Percentiles rank a stretch among this genome's conserved stretches.
Conservation (phyloP, 2,329 filamentous ascomycete species). For the Cladophialophora exuberans region DNA sequence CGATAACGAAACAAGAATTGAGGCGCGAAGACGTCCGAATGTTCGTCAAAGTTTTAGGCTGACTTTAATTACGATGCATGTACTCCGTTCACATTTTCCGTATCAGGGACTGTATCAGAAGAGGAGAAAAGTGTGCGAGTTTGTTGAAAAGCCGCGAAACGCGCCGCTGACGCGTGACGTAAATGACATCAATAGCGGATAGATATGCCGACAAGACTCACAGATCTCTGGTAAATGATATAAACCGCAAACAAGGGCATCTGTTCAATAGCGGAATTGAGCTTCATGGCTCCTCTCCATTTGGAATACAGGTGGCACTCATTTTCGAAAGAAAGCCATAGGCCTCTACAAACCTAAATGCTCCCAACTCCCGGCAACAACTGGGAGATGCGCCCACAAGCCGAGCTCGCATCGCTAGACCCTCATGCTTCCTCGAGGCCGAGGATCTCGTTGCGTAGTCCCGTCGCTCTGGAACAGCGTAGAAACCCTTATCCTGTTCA, state of each 20-base stretch:
- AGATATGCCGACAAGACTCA: too few species aligned
- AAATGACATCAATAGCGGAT: not conserved
- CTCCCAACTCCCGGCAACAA: not conserved
- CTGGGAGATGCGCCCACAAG: not conserved
- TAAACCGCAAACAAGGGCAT: not conserved
- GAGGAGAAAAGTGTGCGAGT: not conserved
- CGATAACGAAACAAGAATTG: not conserved
- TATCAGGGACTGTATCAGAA: not conserved
- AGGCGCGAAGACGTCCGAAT: not conserved
- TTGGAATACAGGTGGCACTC: not conserved
- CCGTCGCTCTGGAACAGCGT: too few species aligned
- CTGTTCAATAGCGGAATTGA: not conserved
- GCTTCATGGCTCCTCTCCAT: not conserved
- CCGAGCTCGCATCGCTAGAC: not conserved
- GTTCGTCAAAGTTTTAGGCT: not conserved
- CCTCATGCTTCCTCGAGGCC: too few species aligned
- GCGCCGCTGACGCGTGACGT: not conserved
- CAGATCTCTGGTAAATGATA: not conserved
- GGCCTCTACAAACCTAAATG: not conserved
- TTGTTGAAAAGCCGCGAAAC: not conserved
- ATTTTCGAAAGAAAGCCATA: not conserved
- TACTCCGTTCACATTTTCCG: not conserved
- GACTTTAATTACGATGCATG: not conserved
- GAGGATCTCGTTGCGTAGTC: too few species aligned
- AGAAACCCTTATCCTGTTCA: too few species aligned